Base-by-base conservation (phyloP, 1,139 yeast species). In the Yamadazyma dushanensis region DNA sequence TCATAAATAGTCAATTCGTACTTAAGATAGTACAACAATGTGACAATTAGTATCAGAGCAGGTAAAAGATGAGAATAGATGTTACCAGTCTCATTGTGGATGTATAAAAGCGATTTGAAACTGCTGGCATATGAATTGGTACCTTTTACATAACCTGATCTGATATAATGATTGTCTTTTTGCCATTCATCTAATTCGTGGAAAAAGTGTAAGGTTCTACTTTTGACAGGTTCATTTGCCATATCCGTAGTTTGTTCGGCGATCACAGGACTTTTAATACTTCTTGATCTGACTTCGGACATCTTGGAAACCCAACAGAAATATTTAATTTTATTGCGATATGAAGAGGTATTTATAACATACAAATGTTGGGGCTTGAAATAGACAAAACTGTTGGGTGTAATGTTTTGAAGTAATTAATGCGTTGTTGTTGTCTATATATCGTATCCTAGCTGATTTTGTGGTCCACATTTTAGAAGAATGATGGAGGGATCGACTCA, bases 41-140 rank as follows among this genome's bases (percentile, higher is more conserved):
- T 37, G 21, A 46, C 45, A 16, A 78, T 55, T 1, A 71, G 53
- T 2, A 68, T 45, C 4, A 70, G 36, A 1, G 85, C 80, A 0
- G 97, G 97, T 1, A 88, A 23, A 37, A 89, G 61, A 54, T 89
- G 97, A 2, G 92, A 67, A 59, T 86, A 83, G 26, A 90, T 83
- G 54, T 90, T 89, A 31, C 86, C 79, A 0, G 95, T 66, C 56
- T 89, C 97, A 50, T 89, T 89, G 59, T 89, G 96, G n/a, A 86
- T 44, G 46, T 81, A 84, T 14, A 73, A 57, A 27, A 89, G 61
- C 4, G 92, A 80, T 17, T 62, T 50, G 8, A 81, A 46, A 43
- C 88, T 80, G 29, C 60, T 64, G 23, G 40, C 44, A 37, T 66
- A 71, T 36, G 86, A 80, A 31, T 63, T 57, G 0, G 95, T 83